A percentile compares a stretch with the other conserved stretches of the same genome.
These are phyloP conservation scores for Calonectria naviculata DNA, from an alignment of 2,329 filamentous ascomycete genomes.

Conservation along the genomic window DNA sequence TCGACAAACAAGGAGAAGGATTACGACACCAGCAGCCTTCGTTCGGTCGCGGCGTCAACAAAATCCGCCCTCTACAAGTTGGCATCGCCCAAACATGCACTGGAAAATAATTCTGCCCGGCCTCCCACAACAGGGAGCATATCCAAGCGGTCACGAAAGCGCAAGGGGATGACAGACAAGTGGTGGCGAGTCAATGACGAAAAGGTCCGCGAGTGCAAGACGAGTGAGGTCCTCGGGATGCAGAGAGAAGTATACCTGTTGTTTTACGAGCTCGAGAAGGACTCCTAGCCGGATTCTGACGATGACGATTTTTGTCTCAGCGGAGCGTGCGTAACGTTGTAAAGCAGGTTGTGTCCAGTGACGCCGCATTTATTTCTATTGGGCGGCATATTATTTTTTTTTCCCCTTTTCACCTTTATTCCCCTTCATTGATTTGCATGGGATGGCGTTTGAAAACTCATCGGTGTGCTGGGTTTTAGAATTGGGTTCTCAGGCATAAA, in stretches of 20 bases:
- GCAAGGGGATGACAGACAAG: conserved; percentile 69
- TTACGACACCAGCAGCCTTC: conserved; percentile 62
- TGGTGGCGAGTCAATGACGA: conserved; percentile 99
- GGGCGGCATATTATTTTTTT: conserved; percentile 8
- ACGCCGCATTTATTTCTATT: background rate
- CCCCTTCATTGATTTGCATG: conserved; percentile 32
- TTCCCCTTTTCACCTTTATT: conserved; percentile 7
- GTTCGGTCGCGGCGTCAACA: conserved; percentile 67
- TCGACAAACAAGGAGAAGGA: conserved; percentile 51
- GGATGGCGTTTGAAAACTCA: conserved; percentile 32
- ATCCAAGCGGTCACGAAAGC: conserved; percentile 61
- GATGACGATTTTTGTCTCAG: background rate
- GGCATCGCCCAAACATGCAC: conserved; percentile 50
- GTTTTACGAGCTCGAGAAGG: conserved; percentile 89
- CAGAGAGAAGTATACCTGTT: conserved; percentile 95
- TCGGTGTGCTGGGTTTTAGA: conserved; percentile 1
- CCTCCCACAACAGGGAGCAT: conserved; percentile 34
- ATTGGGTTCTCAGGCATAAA: conserved; percentile 9
- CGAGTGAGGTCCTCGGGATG: conserved; percentile 90
- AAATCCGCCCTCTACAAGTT: conserved; percentile 64
- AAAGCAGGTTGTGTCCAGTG: background rate
- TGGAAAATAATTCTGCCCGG: conserved; percentile 35
- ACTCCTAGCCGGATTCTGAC: conserved; percentile 29
- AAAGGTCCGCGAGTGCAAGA: conserved; percentile 94
- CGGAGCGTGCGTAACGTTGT: conserved; percentile 13